These are phyloP conservation scores for Salix udensis DNA, from an alignment of 345 rosid species.

Conservation along the genomic window DNA sequence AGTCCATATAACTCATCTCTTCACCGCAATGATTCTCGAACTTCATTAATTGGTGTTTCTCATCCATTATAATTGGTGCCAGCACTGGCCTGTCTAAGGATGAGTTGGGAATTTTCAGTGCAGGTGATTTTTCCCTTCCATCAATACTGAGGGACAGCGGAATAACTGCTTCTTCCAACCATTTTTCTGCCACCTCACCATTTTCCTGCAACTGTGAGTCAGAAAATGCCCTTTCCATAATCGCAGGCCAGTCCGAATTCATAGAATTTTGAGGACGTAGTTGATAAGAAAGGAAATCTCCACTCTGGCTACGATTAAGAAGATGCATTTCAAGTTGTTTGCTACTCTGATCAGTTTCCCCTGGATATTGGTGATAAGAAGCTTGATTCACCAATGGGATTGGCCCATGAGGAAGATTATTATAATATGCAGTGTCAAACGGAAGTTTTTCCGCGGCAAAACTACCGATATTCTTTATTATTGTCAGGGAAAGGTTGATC, in stretches of 20 bases:
- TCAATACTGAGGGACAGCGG: slow-evolving; percentile 23
- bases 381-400: slow-evolving; percentile 28
- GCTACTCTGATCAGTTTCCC: slow-evolving; percentile 26
- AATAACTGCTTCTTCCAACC: slow-evolving; percentile 27
- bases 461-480: slow-evolving; percentile 20
- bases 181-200: slow-evolving; percentile 23
- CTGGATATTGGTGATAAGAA: slow-evolving; percentile 31
- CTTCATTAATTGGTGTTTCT: slow-evolving; percentile 14
- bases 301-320: slow-evolving; percentile 44
- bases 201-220: slow-evolving; percentile 49
- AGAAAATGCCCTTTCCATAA: slow-evolving; percentile 52
- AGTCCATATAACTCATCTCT: slow-evolving; percentile 21
- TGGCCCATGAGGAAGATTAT: slow-evolving; percentile 31
- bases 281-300: slow-evolving; percentile 29
- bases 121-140: slow-evolving; percentile 42
- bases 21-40: slow-evolving; percentile 17
- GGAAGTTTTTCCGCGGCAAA: slow-evolving; percentile 22
- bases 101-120: slow-evolving; percentile 32
- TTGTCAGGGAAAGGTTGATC: slow-evolving; percentile 19
- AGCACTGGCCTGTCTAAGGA: slow-evolving; percentile 24
- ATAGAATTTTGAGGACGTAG: slow-evolving; percentile 23
- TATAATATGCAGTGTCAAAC: slow-evolving; percentile 32
- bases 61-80: slow-evolving; percentile 34
- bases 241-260: slow-evolving; percentile 24
- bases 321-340: slow-evolving; percentile 30